Evolutionary conservation across 1,284 basidiomycete genomes (phyloP).

Genomic region (Puccinia horiana): DNA sequence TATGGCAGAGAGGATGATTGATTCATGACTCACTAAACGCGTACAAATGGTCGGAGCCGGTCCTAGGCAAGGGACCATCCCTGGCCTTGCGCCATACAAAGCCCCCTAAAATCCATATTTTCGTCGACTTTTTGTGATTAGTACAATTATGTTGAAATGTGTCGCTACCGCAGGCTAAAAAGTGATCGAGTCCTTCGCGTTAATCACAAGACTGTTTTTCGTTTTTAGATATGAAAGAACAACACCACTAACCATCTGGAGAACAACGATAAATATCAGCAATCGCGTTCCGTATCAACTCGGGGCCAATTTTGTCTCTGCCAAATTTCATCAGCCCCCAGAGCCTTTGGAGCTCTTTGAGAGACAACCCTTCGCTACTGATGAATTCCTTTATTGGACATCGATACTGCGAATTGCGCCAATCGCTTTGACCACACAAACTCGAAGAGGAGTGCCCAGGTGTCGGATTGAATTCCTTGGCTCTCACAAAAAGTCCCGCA

Average conservation of each 20-base stretch:
- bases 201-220: background rate
- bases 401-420: slow-evolving; percentile 16
- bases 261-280: slow-evolving; percentile 33
- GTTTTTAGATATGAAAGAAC: background rate
- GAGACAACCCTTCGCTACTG: slow-evolving; percentile 15
- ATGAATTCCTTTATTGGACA: slow-evolving; percentile 43
- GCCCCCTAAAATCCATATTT: slow-evolving; percentile 44
- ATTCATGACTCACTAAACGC: slow-evolving; percentile 30
- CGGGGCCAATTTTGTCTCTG: slow-evolving; percentile 39
- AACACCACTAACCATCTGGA: slow-evolving; percentile 10
- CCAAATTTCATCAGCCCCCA: slow-evolving; percentile 38
- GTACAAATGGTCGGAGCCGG: slow-evolving; percentile 36
- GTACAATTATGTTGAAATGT: background rate
- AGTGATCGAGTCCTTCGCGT: background rate
- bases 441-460: background rate
- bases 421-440: background rate
- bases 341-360: slow-evolving; percentile 43
- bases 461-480: slow-evolving; percentile 27
- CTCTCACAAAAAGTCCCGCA: slow-evolving; percentile 46
- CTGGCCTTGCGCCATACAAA: slow-evolving; percentile 42
- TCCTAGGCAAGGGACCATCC: slow-evolving; percentile 34
- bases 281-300: slow-evolving; percentile 44
- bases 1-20: background rate
- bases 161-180: background rate
- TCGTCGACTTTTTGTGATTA: slow-evolving; percentile 23